Evolutionary conservation across 148 eudicot species (phyloP), one percentile per base, ranked within the genome.

Genomic region (Rhododendron simsii): DNA sequence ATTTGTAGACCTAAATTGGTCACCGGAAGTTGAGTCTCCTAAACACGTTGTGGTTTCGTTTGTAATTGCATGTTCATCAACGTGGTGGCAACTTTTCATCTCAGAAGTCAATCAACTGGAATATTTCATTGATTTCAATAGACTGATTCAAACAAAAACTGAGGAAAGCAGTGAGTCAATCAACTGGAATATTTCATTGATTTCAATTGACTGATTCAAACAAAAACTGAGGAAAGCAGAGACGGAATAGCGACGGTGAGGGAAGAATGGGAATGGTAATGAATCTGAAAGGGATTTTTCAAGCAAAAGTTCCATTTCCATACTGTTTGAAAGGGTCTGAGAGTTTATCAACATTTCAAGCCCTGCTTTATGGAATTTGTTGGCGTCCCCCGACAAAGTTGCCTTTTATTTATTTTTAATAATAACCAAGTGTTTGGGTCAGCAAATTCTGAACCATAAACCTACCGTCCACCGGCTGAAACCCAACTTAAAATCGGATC

Each of bases 251-350:
- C 7, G 45, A 45, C 44, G 48, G 80, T 2, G 33, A 30, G 13
- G 47, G 47, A 4, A 75, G 30, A 82, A 82, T 11, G 51, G 30
- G 48, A 37, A 73, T 73, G 23, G 20, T 2, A 13, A 35, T 33
- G 44, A 33, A 84, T 83, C 20, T 26, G 85, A 74, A 74, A 84
- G 74, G n/a, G 51, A 63, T 51, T 82, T n/a, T 14, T 83, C 73
- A 82, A 20, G 71, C n/a, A 23, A 11, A 15, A 8, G 45, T 15
- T 82, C 51, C 63, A 33, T 48, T 67, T 80, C 33, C 28, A 35
- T 86, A 37, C 57, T 35, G 83, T 30, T 80, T 33, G 78, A 39
- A 39, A 28, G 65, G 35, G 80, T 28, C 2, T 26, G 15, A 15
- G 44, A 7, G 39, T 53, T n/a, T 59, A 78, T 78, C 73, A 55